Conservation (phyloP, 805 yeast genomes). For the Candida michaelii region DNA sequence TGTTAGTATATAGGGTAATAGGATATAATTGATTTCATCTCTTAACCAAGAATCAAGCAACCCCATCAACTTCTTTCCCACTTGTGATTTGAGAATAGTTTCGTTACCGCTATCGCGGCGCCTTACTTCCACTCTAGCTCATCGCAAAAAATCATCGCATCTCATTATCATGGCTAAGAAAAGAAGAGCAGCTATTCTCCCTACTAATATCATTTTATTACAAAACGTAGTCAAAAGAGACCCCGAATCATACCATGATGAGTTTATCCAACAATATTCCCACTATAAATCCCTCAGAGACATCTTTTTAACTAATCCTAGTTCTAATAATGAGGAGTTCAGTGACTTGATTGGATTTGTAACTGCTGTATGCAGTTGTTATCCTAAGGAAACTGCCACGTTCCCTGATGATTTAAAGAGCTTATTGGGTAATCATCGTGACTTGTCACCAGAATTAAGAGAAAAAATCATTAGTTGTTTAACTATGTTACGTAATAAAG, state of each 20-base stretch:
- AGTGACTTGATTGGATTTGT: constrained; percentile 86
- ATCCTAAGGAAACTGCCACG: constrained; percentile 80
- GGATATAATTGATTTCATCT: too few relatives aligned
- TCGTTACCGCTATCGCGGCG: too few relatives aligned
- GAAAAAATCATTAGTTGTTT: constrained; percentile 90
- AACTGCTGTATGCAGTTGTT: constrained; percentile 87
- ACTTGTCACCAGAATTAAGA: constrained; percentile 77
- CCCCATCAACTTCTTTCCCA: too few relatives aligned
- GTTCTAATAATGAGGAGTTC: constrained; percentile 58
- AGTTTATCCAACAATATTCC: constrained; percentile 86
- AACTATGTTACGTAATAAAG: constrained; percentile 87
- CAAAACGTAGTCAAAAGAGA: constrained; percentile 94
- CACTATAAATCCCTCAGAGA: constrained; percentile 92
- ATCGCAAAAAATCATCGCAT: constrained; percentile 1
- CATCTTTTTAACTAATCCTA: constrained; percentile 73
- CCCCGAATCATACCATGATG: constrained; percentile 92
- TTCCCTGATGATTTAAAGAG: constrained; percentile 81
- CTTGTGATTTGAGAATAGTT: too few relatives aligned
- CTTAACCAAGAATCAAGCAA: too few relatives aligned
- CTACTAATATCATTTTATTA: constrained; percentile 84
- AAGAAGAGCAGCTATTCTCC: constrained; percentile 90
- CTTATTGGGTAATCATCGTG: constrained; percentile 73
- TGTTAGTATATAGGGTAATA: too few relatives aligned
- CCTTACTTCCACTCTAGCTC: too few relatives aligned
- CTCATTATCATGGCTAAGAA: constrained; percentile 72